phyloP scores from a whole-genome alignment of 2,329 filamentous ascomycete species.

The Zalaria obscura region DNA sequence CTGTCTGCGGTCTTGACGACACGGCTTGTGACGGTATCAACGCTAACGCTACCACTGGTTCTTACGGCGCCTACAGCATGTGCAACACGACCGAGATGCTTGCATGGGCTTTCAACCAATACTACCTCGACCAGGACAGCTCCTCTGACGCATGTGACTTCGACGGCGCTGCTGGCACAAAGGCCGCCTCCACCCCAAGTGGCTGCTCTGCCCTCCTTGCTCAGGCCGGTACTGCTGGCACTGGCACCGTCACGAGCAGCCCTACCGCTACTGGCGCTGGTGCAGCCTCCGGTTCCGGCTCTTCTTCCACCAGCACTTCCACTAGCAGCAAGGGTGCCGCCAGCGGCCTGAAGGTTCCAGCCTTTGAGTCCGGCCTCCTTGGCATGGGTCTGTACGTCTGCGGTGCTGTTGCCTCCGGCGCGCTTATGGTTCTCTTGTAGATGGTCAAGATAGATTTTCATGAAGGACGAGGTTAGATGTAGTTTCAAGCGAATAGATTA shows the following conservation, averaged over 20 bases:
- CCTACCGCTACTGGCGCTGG: slow-evolving; percentile 27
- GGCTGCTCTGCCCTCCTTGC: slow-evolving; percentile 46
- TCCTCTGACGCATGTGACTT: slow-evolving; percentile 53
- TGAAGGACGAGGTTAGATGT: neutral
- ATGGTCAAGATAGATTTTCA: neutral
- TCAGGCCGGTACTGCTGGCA: slow-evolving; percentile 48
- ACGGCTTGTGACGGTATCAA: slow-evolving; percentile 53
- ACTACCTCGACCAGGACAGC: slow-evolving; percentile 47
- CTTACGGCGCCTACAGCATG: slow-evolving; percentile 68
- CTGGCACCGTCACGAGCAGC: slow-evolving; percentile 37
- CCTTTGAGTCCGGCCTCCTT: slow-evolving; percentile 30
- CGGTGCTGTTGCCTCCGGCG: slow-evolving; percentile 35
- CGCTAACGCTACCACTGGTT: slow-evolving; percentile 50
- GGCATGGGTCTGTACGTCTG: slow-evolving; percentile 36
- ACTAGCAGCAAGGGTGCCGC: slow-evolving; percentile 20
- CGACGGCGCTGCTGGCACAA: slow-evolving; percentile 47
- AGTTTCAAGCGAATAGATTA: neutral
- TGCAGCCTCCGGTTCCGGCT: slow-evolving; percentile 13
- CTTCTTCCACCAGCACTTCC: slow-evolving; percentile 9
- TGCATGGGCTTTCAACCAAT: slow-evolving; percentile 58
- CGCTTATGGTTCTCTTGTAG: slow-evolving; percentile 34
- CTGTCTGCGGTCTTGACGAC: slow-evolving; percentile 47
- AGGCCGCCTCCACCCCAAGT: slow-evolving; percentile 30
- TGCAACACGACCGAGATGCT: slow-evolving; percentile 59
- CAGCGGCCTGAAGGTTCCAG: slow-evolving; percentile 27